Evolutionary conservation across 352 stramenopile genomes (phyloP).

Genomic region (Aphanomyces invadans): DNA sequence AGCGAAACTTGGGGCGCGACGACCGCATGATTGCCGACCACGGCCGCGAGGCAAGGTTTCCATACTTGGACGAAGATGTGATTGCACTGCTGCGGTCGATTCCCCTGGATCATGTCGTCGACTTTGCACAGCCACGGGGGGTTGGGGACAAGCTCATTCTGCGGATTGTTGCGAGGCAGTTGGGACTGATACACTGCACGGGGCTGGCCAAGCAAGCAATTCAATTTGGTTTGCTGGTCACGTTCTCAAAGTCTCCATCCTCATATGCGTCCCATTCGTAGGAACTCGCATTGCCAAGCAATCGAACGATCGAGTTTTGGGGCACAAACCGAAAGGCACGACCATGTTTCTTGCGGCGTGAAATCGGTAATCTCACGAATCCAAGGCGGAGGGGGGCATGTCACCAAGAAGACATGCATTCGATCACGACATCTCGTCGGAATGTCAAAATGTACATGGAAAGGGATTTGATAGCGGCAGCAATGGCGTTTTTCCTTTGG

Average conservation of each 20-base stretch:
- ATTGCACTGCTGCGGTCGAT: conserved; percentile 63
- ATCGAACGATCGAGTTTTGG: conserved; percentile 42
- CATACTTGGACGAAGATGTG: conserved; percentile 92
- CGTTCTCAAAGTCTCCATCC: neutral
- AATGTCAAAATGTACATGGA: no score
- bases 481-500: no score
- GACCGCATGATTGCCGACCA: conserved; percentile 90
- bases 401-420: no score
- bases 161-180: conserved; percentile 54
- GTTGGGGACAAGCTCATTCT: conserved; percentile 90
- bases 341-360: neutral
- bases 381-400: no score
- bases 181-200: conserved; percentile 60
- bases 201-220: conserved; percentile 89
- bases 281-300: conserved; percentile 85
- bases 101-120: conserved; percentile 62
- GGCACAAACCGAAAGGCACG: neutral
- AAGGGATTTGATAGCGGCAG: no score
- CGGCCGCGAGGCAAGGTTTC: conserved; percentile 89
- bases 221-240: conserved; percentile 78
- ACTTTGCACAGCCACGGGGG: conserved; percentile 66
- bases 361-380: no score
- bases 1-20: conserved; percentile 93
- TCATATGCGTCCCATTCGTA: neutral
- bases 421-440: no score